Evolutionary conservation across 805 yeast genomes (phyloP), one percentile per base, ranked within the genome.

Genomic region (Saitoella complicata): DNA sequence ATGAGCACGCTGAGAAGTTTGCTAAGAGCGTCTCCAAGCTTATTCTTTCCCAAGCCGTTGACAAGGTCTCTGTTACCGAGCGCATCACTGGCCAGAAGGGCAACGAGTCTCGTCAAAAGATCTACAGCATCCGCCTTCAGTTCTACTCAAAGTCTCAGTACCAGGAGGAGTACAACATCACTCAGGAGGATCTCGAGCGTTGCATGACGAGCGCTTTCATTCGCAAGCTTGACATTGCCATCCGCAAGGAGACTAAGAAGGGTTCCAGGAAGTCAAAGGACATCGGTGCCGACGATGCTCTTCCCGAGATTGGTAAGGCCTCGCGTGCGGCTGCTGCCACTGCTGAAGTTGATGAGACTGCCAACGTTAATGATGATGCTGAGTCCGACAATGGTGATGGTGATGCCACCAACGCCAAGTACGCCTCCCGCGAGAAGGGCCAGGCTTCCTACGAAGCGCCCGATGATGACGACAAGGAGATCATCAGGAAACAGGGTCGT

Each of bases 391-490:
- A 65, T 32, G 80, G 72, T 46, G 83, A 76, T 44, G 79, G 71
- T 45, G 77, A 73, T 45, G 77, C 70, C 42, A 71, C 70, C 40
- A 80, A 76, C 50, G 84, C 74, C 49, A 75, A 71, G 55, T 64
- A 71, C 48, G 72, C 68, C 51, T 65, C 71, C 44, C 79, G 78
- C 53, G 69, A 77, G 36, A 84, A 85, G 55, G 94, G 87, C 65
- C 78, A 94, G 11, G 88, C 82, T 37, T 85, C 95, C 1, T 85
- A 85, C 55, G 97, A 87, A 51, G 94, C 76, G 10, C 95, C 95
- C 33, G 97, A 87, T 64, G 96, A 87, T 50, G 97, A 85, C 32
- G 96, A 87, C 58, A 68, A 83, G 49, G 96, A 85, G 60, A 82
- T 83, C 43, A 82, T 84, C 87, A 78, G 78, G 63, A 72, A 72